Base-by-base conservation (phyloP, 768 basidiomycete species). In the Neoboletus magnificus region DNA sequence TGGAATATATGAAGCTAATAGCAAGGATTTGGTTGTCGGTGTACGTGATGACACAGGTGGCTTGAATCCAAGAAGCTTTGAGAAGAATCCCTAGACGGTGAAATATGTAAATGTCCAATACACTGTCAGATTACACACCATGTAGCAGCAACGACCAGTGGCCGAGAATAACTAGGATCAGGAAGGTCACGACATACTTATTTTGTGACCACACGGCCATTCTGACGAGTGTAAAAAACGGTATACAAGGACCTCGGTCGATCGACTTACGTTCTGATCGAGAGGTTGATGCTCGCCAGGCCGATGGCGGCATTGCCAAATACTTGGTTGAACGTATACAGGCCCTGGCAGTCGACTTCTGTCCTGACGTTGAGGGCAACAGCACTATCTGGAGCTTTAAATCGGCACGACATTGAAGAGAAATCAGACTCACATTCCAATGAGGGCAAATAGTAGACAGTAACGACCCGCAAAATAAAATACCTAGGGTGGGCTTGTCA, bases 381-480 rank as follows among this genome's bases (percentile, higher is more conserved):
- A 18, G 81, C 70, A 56, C 85, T 87, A 52, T 12, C 33, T 12
- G 27, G 30, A 41, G 42, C 27, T 35, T 48, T 44, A 56, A 27
- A n/a, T 56, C 15, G n/a, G 48, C 8, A 20, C 18, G 22, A 10
- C 6, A 45, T 30, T 6, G 15, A 47, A 33, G 49, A 18, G 32
- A 39, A 35, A 50, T 30, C 5, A 22, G 13, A 72, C 86, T 63
- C 61, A 87, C 87, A 89, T 86, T 64, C 87, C 87, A 52, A 86
- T 75, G 56, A 88, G 69, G 3, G 87, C 82, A 58, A 86, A 76
- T 7, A 89, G 69, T 36, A 88, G 69, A 62, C 76, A 79, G 65
- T 88, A 89, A 48, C 87, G 81, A 59, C 85, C 83, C 44, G 83
- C 67, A 68, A 89, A 88, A 68, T 89, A 89, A 65, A 87, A 86